Percentiles rank a stretch among this genome's conserved stretches.
phyloP scores from a whole-genome alignment of 78 protist genomes.

The Cavenderia fasciculata region DNA sequence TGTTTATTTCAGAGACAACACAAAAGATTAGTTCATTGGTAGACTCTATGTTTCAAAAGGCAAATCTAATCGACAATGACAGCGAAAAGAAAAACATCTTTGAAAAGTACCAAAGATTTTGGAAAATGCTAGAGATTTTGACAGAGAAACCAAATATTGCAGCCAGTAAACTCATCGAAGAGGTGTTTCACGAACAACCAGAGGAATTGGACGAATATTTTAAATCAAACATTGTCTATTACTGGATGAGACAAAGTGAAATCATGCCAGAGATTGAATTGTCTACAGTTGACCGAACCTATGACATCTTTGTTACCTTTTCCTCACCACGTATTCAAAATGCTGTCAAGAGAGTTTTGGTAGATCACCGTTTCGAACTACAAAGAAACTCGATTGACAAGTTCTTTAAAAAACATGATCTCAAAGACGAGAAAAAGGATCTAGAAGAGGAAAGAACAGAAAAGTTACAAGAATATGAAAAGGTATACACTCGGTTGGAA shows the following conservation, averaged over 20 bases:
- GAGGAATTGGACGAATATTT: constrained; percentile 71
- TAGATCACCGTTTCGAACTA: constrained; percentile 18
- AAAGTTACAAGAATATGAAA: constrained; percentile 15
- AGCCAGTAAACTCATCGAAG: constrained; percentile 42
- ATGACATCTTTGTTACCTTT: constrained; percentile 38
- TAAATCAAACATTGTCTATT: constrained; percentile 35
- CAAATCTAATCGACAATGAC: constrained; percentile 16
- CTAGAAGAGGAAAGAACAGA: constrained; percentile 36
- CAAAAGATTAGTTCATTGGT: constrained; percentile 36
- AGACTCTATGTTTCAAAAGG: constrained; percentile 62
- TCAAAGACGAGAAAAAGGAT: constrained; percentile 58
- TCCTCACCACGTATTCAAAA: constrained; percentile 54
- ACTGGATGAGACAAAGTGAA: not conserved
- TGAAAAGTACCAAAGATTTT: constrained; percentile 51
- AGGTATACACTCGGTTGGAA: constrained; percentile 8
- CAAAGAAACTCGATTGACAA: constrained; percentile 51
- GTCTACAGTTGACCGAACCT: not conserved
- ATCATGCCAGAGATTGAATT: not conserved
- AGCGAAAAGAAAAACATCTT: not conserved
- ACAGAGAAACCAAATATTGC: not conserved
- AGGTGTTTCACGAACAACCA: constrained; percentile 61
- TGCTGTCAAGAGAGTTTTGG: constrained; percentile 12
- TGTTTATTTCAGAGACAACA: constrained; percentile 44
- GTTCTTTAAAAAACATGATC: constrained; percentile 40
- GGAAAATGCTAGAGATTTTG: constrained; percentile 35